These are phyloP conservation scores for Ophiostoma perfectum DNA, from an alignment of 2,329 filamentous ascomycete genomes.

Conservation along the genomic window DNA sequence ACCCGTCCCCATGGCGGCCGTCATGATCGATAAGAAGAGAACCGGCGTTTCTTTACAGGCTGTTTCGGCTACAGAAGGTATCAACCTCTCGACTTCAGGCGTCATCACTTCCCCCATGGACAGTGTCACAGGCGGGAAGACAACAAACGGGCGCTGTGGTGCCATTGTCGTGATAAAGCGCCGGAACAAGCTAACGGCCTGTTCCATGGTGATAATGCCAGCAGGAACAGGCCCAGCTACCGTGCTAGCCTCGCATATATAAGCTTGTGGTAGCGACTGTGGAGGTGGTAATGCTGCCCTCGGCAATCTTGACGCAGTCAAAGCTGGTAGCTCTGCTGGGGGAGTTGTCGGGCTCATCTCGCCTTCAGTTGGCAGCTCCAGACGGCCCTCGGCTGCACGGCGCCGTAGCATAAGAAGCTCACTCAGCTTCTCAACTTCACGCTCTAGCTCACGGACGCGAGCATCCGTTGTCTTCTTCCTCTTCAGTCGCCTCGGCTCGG, in stretches of 20 bases:
- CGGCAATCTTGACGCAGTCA: not conserved
- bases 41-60: slow-evolving; percentile 20
- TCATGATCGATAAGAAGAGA: slow-evolving; percentile 22
- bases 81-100: slow-evolving; percentile 1
- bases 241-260: not conserved
- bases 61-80: slow-evolving; percentile 11
- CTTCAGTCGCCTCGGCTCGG: not conserved
- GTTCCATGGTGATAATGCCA: slow-evolving; percentile 20
- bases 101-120: not conserved
- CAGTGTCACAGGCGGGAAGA: slow-evolving; percentile 19
- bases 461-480: not conserved
- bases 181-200: slow-evolving; percentile 20
- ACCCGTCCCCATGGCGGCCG: slow-evolving; percentile 19
- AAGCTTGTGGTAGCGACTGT: not conserved
- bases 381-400: not conserved
- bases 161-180: slow-evolving; percentile 23
- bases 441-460: not conserved
- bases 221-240: slow-evolving; percentile 20
- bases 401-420: not conserved
- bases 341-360: not conserved
- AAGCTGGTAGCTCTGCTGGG: not conserved
- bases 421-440: not conserved
- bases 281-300: not conserved
- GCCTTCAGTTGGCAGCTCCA: not conserved
- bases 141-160: slow-evolving; percentile 24